These are phyloP conservation scores for Lyophyllum shimeji DNA, from an alignment of 768 basidiomycete species.

Conservation along the genomic window DNA sequence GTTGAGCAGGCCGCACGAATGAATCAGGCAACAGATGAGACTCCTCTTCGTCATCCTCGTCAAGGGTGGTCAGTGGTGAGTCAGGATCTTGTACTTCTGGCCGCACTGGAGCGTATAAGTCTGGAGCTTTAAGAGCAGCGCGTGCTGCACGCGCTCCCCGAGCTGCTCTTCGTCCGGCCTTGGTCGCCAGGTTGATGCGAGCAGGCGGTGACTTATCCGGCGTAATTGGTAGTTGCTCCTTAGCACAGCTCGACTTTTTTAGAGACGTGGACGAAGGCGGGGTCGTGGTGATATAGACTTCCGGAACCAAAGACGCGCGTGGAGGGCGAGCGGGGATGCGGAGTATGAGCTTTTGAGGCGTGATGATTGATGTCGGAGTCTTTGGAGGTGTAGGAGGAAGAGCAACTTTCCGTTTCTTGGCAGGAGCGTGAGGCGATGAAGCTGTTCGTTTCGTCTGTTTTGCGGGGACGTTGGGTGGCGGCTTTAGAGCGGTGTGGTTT, in stretches of 20 bases:
- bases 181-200: slow-evolving; percentile 10
- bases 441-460: slow-evolving; percentile 14
- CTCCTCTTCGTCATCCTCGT: slow-evolving; percentile 9
- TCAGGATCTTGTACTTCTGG: background rate
- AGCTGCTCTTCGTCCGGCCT: slow-evolving; percentile 14
- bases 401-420: slow-evolving; percentile 18
- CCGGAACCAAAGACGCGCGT: slow-evolving; percentile 5
- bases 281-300: slow-evolving; percentile 16
- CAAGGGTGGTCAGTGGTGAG: background rate
- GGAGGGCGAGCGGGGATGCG: slow-evolving; percentile 17
- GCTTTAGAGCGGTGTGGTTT: background rate
- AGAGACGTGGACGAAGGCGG: slow-evolving; percentile 4
- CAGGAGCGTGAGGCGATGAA: background rate
- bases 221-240: slow-evolving; percentile 12
- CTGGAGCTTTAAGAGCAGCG: background rate
- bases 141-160: slow-evolving; percentile 10
- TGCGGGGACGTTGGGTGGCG: slow-evolving; percentile 1
- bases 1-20: slow-evolving; percentile 20
- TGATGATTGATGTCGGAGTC: slow-evolving; percentile 7
- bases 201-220: slow-evolving; percentile 18
- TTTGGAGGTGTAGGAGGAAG: slow-evolving; percentile 18
- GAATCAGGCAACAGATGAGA: slow-evolving; percentile 15
- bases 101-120: background rate
- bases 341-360: slow-evolving; percentile 8
- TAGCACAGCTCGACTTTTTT: background rate